Base-by-base conservation (phyloP, 208 protist genomes). In the Polymyxa betae region DNA sequence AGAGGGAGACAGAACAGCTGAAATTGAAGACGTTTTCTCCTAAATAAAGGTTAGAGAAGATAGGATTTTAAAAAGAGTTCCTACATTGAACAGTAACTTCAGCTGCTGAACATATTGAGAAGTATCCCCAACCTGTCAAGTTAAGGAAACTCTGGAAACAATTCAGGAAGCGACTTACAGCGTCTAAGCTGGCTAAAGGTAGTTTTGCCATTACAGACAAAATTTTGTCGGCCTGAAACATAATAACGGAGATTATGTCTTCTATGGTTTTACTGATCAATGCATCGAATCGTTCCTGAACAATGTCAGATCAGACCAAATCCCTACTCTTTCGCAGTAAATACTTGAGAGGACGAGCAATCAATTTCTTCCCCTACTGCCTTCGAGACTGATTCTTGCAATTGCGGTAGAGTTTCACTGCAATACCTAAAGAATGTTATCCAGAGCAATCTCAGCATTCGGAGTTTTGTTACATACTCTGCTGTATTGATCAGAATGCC, bases 401-500 rank as follows among this genome's bases (percentile, higher is more conserved):
- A n/a, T 43, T 82, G 72, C 5, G 72, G 72, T 20, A 82, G 40
- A 38, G 72, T 82, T n/a, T 82, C 72, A 43, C 72, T 82, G 72
- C 72, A 82, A 43, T 82, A 82, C 72, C 72, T 82, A n/a, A 40
- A 5, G 72, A 35, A 82, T 20, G 10, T n/a, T n/a, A n/a, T n/a
- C n/a, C n/a, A n/a, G n/a, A 35, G 35, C 5, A 35, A 45, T 82
- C 10, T 43, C 16, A 45, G 72, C 5, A 82, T 82, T 35, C 35
- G 12, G 35, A 38, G 72, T 20, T 45, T 40, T 20, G 5, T 12
- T 20, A 82, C 72, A 43, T 82, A 82, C 72, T 82, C 72, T 82
- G 72, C 72, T n/a, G 72, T 82, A 43, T 82, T 82, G n/a, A 82
- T 82, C 72, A 82, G 72, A 5, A 82, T n/a, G 5, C 72, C 72